phyloP scores from a whole-genome alignment of 2,329 filamentous ascomycete species.

The Eutypa lata region DNA sequence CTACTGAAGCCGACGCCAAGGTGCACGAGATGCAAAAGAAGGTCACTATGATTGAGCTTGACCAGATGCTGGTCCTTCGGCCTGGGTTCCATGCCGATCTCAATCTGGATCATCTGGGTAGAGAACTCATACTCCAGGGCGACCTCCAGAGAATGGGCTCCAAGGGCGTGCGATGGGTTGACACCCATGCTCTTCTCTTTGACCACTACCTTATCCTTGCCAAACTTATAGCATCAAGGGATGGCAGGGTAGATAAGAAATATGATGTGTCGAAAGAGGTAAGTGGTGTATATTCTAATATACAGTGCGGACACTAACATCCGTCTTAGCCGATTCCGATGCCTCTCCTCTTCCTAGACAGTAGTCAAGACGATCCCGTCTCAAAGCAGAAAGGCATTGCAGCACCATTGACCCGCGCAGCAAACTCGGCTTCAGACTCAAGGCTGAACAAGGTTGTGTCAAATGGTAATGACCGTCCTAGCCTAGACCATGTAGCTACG shows the following conservation, averaged over 20 bases:
- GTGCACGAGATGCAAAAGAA: slow-evolving; percentile 92
- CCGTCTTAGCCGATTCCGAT: slow-evolving; percentile 76
- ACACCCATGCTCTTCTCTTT: slow-evolving; percentile 89
- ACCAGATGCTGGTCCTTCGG: slow-evolving; percentile 77
- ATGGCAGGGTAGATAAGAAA: slow-evolving; percentile 69
- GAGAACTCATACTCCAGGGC: slow-evolving; percentile 83
- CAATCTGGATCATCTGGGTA: slow-evolving; percentile 89
- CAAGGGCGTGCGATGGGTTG: slow-evolving; percentile 88
- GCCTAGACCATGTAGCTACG: slow-evolving; percentile 66
- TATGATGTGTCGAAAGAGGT: slow-evolving; percentile 93
- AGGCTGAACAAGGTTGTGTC: slow-evolving; percentile 55
- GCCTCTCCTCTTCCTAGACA: slow-evolving; percentile 90
- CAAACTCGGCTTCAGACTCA: slow-evolving; percentile 58
- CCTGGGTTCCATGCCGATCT: slow-evolving; percentile 86
- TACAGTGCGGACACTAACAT: slow-evolving; percentile 19
- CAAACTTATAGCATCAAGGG: slow-evolving; percentile 71
- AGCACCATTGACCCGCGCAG: slow-evolving; percentile 55
- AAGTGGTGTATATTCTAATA: slow-evolving; percentile 26
- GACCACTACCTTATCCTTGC: slow-evolving; percentile 95
- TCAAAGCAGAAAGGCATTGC: slow-evolving; percentile 77
- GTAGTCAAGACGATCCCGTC: slow-evolving; percentile 85
- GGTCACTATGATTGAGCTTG: slow-evolving; percentile 81
- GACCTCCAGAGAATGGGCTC: slow-evolving; percentile 86
- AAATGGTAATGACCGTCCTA: slow-evolving; percentile 51
- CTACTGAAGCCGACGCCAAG: slow-evolving; percentile 84